A percentile compares a stretch with the other conserved stretches of the same genome.
These are phyloP conservation scores for Plantago lanceolata DNA, from an alignment of 305 asterid genomes.

Conservation along the genomic window DNA sequence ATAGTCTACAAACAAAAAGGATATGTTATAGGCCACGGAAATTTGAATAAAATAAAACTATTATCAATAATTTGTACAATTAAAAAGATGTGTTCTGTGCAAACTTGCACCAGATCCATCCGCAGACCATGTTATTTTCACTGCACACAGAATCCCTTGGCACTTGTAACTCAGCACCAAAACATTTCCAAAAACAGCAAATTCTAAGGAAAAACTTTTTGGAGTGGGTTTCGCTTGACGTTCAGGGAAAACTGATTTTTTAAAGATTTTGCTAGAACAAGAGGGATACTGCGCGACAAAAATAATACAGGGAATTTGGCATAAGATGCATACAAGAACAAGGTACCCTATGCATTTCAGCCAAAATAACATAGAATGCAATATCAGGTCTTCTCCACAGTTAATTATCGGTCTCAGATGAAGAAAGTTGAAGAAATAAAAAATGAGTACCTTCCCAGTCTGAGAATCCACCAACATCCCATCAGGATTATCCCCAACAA, in stretches of 20 bases:
- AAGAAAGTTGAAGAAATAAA: conserved; percentile 2
- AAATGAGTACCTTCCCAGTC: conserved; percentile 41
- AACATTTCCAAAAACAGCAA: not conserved
- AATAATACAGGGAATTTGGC: not conserved
- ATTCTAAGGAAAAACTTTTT: not conserved
- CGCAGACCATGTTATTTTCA: not conserved
- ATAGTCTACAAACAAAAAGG: conserved; percentile 30
- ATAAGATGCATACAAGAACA: not conserved
- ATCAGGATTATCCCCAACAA: conserved; percentile 47
- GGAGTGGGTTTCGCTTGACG: not conserved
- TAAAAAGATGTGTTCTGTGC: not conserved
- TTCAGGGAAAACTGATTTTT: no score
- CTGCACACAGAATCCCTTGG: not conserved
- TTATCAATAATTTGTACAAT: not conserved
- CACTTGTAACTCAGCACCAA: not conserved
- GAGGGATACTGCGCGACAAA: not conserved
- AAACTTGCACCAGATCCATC: not conserved
- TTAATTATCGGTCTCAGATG: not conserved
- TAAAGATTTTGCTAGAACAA: not conserved
- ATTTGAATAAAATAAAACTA: not conserved
- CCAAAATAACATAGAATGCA: not conserved
- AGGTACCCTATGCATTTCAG: not conserved
- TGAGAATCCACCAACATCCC: conserved; percentile 49
- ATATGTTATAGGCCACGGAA: not conserved
- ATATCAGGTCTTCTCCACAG: conserved; percentile 10